Evolutionary conservation across 2,329 filamentous ascomycete genomes (phyloP), one percentile per base, ranked within the genome.

Genomic region (Fusarium xylarioides): DNA sequence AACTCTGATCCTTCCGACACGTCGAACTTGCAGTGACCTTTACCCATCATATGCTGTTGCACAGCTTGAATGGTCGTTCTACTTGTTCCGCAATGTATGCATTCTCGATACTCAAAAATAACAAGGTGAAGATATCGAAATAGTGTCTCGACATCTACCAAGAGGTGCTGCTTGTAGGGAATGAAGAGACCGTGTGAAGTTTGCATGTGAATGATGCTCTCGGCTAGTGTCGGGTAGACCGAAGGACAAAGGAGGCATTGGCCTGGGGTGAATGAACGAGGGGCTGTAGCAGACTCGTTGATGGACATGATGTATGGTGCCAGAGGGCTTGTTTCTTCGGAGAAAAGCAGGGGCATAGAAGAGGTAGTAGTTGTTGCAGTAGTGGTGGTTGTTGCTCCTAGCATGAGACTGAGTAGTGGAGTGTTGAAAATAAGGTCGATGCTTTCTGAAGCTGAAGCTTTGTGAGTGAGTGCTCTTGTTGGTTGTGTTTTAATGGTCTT

Each of bases 1-100:
- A 68, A 68, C 2, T 68, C 66, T 3, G 66, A 63, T 2, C 28
- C 37, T 4, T 63, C 56, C 0, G 56, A 40, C 2, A 68, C 15
- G 9, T 68, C 66, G 6, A 68, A 68, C 15, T 68, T 68, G 42
- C 66, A 68, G 6, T 68, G 66, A 0, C 66, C 66, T n/a, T 68
- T 68, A 0, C 66, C 56, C 7, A 21, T 40, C 56, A 68, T 68
- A 3, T 68, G 66, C 15, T 68, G 64, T 6, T 68, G 66, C 4
- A 63, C 66, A 7, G 55, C 66, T 0, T 68, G 66, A 0, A 50
- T 21, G 0, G 66, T 63, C 0, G 34, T 15, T 5, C 55, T 42
- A 3, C 34, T 28, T 7, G 66, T 68, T 11, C 43, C 66, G 7
- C 66, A 68, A 8, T 68, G 14, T 5, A 68, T 19, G 5, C 66